Base-by-base conservation (phyloP, 1,284 basidiomycete genomes). In the Cutaneotrichosporon arboriforme region DNA sequence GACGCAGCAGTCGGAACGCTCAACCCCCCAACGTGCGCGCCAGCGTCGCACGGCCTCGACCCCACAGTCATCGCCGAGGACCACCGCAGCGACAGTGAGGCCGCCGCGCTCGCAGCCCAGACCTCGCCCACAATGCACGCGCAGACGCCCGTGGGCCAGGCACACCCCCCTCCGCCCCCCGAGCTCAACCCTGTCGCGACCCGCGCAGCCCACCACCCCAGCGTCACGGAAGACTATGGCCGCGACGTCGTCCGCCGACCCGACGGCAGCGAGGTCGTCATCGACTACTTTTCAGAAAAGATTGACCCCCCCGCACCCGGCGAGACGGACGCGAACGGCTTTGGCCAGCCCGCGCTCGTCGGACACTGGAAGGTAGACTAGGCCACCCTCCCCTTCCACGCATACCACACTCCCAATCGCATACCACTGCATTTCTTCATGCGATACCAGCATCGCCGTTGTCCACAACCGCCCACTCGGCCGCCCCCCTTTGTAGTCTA, bases 291-390 rank as follows among this genome's bases (percentile, higher is more conserved):
- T 31, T 7, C 38, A 7, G 38, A 40, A 22, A 26, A 31, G 14
- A 31, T 43, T 22, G 41, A 23, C 15, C 4, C 42, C 42, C 10
- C n/a, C 23, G 42, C 17, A 9, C 39, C 8, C n/a, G 20, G 17
- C 43, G 31, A 26, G 17, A 45, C 43, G 3, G 43, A 45, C 31
- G 26, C 26, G 43, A 45, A 45, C 43, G 43, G 43, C 4, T 31
- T 34, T n/a, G 43, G 31, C 26, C 5, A 9, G 37, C 47, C 31
- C 12, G 57, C 55, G 5, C 45, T 59, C 15, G 62, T 64, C 17
- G 60, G 62, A 22, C 62, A 64, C 52, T 50, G 62, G 37, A 64
- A 64, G 48, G 53, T 57, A 1, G 62, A 62, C 8, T 62, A 56
- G 49, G 12, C 18, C 12, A 14, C 23, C 15, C 23, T 35, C 15